A percentile compares a stretch with the other conserved stretches of the same genome.
phyloP scores from a whole-genome alignment of 371 early-diverging fungal species.

The Encephalitozoon romaleae region DNA sequence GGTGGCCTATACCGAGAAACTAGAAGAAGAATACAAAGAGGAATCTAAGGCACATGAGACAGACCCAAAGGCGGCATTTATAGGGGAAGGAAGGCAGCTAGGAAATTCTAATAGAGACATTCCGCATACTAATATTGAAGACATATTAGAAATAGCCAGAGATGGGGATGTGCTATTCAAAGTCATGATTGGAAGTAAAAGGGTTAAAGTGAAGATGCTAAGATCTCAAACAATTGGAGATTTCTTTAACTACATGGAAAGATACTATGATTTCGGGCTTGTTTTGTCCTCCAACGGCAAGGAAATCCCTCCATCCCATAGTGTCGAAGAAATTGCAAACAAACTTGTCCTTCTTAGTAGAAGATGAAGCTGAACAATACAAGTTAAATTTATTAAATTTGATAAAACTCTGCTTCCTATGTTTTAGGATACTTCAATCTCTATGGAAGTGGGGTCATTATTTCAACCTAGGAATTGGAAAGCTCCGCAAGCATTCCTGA shows the following conservation, averaged over 20 bases:
- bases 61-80: neutral
- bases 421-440: neutral
- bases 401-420: neutral
- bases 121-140: neutral
- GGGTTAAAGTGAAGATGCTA: slow-evolving; percentile 11
- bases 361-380: neutral
- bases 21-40: slow-evolving; percentile 17
- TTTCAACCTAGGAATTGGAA: neutral
- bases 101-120: neutral
- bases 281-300: neutral
- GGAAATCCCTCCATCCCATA: neutral
- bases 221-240: neutral
- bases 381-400: neutral
- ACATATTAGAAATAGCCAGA: slow-evolving; percentile 11
- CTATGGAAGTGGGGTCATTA: neutral
- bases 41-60: neutral
- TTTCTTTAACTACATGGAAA: slow-evolving; percentile 22
- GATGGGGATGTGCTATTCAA: slow-evolving; percentile 29
- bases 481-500: neutral
- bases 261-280: neutral
- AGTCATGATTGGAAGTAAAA: slow-evolving; percentile 3
- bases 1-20: slow-evolving; percentile 6
- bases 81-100: neutral
- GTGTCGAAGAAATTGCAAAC: neutral
- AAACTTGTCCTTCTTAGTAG: neutral